Evolutionary conservation across 768 basidiomycete genomes (phyloP), one percentile per base, ranked within the genome.

Genomic region (Mycena alexandri): DNA sequence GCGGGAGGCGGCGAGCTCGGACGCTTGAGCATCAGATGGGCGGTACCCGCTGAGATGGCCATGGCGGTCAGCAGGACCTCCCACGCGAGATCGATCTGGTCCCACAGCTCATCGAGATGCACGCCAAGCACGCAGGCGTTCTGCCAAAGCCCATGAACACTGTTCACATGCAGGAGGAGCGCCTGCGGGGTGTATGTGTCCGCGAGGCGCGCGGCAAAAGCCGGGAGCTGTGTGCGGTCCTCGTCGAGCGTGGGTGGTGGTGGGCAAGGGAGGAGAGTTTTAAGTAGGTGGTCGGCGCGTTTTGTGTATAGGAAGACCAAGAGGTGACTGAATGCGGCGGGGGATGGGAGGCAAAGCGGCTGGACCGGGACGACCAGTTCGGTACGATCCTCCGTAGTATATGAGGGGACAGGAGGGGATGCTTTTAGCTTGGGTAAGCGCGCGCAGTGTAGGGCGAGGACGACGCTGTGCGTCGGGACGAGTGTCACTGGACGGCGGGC

Each of bases 81-180:
- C 90, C 92, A 94, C 47, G 88, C 85, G 46, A 85, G 75, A 65
- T 92, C 90, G 65, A 94, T 83, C 21, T 83, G 83, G 24, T 84
- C 82, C 92, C 92, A 94, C 48, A 94, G 78, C 22, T 80, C 80
- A 38, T 86, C 83, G 70, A 93, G 90, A 57, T 84, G 86, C 2
- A 93, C 77, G 4, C 92, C 92, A n/a, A 94, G 81, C 22, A 86
- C 85, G 65, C 87, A 89, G 3, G 85, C 86, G 73, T 94, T 93
- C 64, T 86, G 82, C 91, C 92, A 94, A 36, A 93, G 76, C 9
- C 89, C 92, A 62, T 89, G 85, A 42, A 93, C 84, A 41, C 74
- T 78, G 57, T 80, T 76, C 7, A 85, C 79, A 59, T 85, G 81
- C 43, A 80, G 78, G 51, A 90, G 76, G 10, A 93, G 80, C 16